Conservation (phyloP, 2,329 filamentous ascomycete genomes). For the Fusarium neocosmosporiellum region DNA sequence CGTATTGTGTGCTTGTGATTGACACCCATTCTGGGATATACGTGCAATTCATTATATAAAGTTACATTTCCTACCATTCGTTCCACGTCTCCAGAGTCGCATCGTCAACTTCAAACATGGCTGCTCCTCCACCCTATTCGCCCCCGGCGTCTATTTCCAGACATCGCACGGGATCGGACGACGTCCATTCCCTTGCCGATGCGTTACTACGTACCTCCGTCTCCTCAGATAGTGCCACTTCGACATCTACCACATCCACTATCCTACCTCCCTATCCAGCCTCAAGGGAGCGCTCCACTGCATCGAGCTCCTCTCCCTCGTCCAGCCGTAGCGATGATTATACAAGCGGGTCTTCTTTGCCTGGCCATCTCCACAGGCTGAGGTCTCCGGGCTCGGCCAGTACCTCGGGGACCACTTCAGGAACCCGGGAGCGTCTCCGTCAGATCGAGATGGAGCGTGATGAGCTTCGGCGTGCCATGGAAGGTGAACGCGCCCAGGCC, state of each 20-base stretch:
- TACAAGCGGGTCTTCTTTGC: background rate
- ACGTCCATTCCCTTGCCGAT: background rate
- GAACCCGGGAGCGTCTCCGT: slow-evolving; percentile 16
- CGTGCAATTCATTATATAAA: slow-evolving; percentile 8
- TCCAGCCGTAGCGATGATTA: background rate
- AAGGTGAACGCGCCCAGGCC: slow-evolving; percentile 4
- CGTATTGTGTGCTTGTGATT: background rate
- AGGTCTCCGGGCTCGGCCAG: background rate
- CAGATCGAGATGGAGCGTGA: slow-evolving; percentile 22
- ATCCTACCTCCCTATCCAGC: slow-evolving; percentile 14
- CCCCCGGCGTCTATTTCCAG: background rate
- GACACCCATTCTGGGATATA: background rate
- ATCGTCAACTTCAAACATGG: background rate
- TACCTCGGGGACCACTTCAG: slow-evolving; percentile 10
- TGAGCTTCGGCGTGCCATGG: slow-evolving; percentile 16
- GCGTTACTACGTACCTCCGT: background rate
- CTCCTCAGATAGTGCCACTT: background rate
- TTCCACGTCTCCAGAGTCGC: background rate
- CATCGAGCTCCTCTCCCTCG: background rate
- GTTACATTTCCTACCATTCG: background rate
- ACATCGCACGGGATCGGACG: background rate
- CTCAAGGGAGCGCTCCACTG: background rate
- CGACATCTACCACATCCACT: slow-evolving; percentile 3
- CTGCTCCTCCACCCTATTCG: slow-evolving; percentile 21
- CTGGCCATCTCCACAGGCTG: slow-evolving; percentile 1